Base-by-base conservation (phyloP, 1,139 yeast genomes). In the Lodderomyces parapsilosis region DNA sequence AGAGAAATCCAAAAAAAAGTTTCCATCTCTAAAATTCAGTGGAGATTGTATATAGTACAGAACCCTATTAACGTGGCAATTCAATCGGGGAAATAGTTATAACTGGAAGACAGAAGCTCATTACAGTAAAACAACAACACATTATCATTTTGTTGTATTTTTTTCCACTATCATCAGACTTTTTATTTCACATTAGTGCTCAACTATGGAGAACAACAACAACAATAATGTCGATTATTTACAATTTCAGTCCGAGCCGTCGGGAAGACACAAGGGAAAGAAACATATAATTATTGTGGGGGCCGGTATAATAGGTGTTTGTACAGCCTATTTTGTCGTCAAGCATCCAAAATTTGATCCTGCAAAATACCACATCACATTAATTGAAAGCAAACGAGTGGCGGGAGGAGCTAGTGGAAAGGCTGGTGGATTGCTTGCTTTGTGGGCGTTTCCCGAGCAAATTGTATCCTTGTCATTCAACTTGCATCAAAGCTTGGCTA, bases 401-500 rank as follows among this genome's bases (percentile, higher is more conserved):
- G 99, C 98, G 0, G 96, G 97, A 40, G 99, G 97, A 33, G 99
- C 99, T 14, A 81, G 91, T 33, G 99, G 99, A 44, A 93, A 93
- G 57, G 99, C 99, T 2, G 99, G 99, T 33, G 99, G 99, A 0
- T 70, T 93, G 40, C 66, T 93, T 44, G 97, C 97, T 0, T 74
- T 87, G 35, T 90, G 98, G 96, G 98, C 98, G 0, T 93, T 93
- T 62, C 99, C 99, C 1, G 91, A 86, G 56, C 96, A 89, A 61
- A 81, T 93, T 43, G 98, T 91, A 4, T 95, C 96, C 0, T 71
- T 93, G 44, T 85, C 96, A 38, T 93, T 90, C 65, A 78, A 80
- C 50, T 74, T 93, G 49, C 99, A 93, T 66, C 90, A 86, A 56
- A 85, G 90, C 48, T 73, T 93, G 42, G 80, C 96, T 6, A 82